These are phyloP conservation scores for Creolimax fragrantissima DNA, from an alignment of 78 protist species.

Conservation along the genomic window DNA sequence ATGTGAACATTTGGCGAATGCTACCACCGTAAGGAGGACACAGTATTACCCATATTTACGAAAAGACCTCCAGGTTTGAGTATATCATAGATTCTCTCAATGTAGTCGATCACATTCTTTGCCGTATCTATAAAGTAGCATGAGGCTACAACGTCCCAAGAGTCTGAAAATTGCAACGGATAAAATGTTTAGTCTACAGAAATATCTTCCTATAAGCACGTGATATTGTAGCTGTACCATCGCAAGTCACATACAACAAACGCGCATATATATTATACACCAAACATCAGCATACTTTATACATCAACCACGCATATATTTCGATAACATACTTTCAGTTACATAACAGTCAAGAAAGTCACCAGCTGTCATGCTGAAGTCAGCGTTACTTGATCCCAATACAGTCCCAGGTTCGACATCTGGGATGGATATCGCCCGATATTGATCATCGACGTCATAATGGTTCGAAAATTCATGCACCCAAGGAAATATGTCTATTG, in stretches of 20 bases:
- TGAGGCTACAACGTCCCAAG: slow-evolving; percentile 69
- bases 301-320: not conserved
- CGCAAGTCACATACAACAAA: not conserved
- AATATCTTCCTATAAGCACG: not conserved
- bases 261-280: not conserved
- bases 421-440: not conserved
- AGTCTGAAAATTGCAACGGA: not conserved
- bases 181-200: not conserved
- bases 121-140: slow-evolving; percentile 95
- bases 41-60: slow-evolving; percentile 79
- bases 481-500: not conserved
- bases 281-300: not conserved
- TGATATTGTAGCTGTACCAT: not conserved
- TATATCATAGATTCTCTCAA: slow-evolving; percentile 51
- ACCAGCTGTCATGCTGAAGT: slow-evolving; percentile 5
- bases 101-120: slow-evolving; percentile 66
- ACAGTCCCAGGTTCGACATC: not conserved
- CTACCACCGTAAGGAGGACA: no score
- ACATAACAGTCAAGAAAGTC: not conserved
- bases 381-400: not conserved
- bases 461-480: not conserved
- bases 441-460: not conserved
- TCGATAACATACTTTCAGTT: not conserved
- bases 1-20: no score
- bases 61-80: slow-evolving; percentile 67